Percentiles rank a stretch among this genome's conserved stretches.
These are phyloP conservation scores for Ramaria sp. DNA, from an alignment of 768 basidiomycete genomes.

Conservation along the genomic window DNA sequence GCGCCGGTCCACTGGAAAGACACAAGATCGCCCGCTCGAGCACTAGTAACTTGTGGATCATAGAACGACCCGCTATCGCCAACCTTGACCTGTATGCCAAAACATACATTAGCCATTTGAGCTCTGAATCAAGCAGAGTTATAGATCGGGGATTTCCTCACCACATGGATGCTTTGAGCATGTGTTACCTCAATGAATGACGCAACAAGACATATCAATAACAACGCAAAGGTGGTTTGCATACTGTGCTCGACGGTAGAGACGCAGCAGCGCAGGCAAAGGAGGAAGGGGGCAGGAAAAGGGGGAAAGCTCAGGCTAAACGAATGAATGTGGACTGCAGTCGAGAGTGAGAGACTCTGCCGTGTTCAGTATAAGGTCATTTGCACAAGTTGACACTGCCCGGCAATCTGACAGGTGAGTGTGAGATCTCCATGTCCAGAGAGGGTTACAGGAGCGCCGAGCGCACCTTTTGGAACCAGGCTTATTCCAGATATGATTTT, in stretches of 20 bases:
- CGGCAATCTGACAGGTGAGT: too few species aligned
- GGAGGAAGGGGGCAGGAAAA: neutral
- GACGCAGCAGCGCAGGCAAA: neutral
- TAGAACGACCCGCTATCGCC: conserved; percentile 31
- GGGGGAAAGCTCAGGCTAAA: too few species aligned
- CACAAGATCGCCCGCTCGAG: conserved; percentile 24
- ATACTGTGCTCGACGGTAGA: neutral
- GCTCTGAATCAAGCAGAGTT: neutral
- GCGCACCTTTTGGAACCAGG: too few species aligned
- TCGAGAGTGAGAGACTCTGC: too few species aligned
- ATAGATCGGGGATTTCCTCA: neutral
- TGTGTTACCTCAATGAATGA: neutral
- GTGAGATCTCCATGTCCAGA: too few species aligned
- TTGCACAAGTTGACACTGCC: too few species aligned
- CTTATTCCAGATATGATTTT: too few species aligned
- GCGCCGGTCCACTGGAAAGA: conserved; percentile 29
- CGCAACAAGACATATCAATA: neutral
- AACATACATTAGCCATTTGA: neutral
- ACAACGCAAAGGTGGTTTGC: neutral
- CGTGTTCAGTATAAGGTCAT: too few species aligned
- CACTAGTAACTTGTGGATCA: conserved; percentile 23
- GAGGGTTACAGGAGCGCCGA: too few species aligned
- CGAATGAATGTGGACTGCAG: too few species aligned
- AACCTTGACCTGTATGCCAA: conserved; percentile 24
- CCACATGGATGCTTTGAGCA: neutral